A percentile compares a stretch with the other conserved stretches of the same genome.
Evolutionary conservation across 257 asterid genomes (phyloP).

Genomic region (Verbena officinalis): DNA sequence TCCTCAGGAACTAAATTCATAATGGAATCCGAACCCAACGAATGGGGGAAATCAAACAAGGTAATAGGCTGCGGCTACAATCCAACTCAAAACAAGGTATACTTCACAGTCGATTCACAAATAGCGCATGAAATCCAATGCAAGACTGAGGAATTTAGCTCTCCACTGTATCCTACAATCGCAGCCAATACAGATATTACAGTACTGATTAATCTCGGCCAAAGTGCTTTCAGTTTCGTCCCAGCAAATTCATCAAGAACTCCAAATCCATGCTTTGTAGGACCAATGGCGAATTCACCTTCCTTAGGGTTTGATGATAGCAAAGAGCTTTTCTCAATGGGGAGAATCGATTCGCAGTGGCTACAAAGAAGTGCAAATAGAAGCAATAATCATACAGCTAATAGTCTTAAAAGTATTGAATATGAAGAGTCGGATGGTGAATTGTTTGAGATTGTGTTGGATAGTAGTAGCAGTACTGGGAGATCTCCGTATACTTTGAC

Average conservation of each 20-base stretch:
- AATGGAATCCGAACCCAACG: slow-evolving; percentile 46
- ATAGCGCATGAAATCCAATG: slow-evolving; percentile 76
- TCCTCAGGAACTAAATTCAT: slow-evolving; percentile 61
- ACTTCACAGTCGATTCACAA: slow-evolving; percentile 73
- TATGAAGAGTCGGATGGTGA: slow-evolving; percentile 89
- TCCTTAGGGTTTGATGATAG: slow-evolving; percentile 76
- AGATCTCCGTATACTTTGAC: slow-evolving; percentile 52
- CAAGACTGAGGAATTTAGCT: slow-evolving; percentile 60
- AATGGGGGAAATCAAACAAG: slow-evolving; percentile 56
- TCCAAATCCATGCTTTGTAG: slow-evolving; percentile 80
- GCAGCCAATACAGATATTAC: slow-evolving; percentile 62
- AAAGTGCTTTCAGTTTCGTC: slow-evolving; percentile 60
- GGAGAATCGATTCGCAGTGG: slow-evolving; percentile 84
- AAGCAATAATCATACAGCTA: slow-evolving; percentile 55
- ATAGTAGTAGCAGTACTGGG: slow-evolving; percentile 39
- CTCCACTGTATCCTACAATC: slow-evolving; percentile 73
- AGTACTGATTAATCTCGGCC: slow-evolving; percentile 79
- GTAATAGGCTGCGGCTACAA: slow-evolving; percentile 87
- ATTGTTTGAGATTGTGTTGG: slow-evolving; percentile 82
- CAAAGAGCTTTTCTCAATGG: slow-evolving; percentile 93
- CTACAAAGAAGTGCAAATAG: slow-evolving; percentile 54
- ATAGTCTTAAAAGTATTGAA: slow-evolving; percentile 42
- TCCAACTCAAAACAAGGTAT: slow-evolving; percentile 73
- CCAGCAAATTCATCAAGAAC: slow-evolving; percentile 70
- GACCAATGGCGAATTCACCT: slow-evolving; percentile 55